A percentile compares a stretch with the other conserved stretches of the same genome.
phyloP scores from a whole-genome alignment of 768 basidiomycete species.

The Panellus pusillus region DNA sequence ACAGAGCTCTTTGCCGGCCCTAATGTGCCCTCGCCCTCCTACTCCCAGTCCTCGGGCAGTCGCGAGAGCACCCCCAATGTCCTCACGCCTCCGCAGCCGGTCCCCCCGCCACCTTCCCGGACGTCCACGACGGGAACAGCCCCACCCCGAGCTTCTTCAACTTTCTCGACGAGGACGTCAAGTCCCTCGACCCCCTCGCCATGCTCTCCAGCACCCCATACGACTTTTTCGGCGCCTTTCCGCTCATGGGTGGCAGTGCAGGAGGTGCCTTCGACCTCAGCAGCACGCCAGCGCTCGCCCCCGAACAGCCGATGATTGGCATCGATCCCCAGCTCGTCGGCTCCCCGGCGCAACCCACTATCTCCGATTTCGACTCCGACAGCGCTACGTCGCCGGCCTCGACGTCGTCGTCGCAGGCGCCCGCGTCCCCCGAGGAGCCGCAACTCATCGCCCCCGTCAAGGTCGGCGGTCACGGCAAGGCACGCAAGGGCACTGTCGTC shows the following conservation, averaged over 20 bases:
- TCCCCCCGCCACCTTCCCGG: constrained; percentile 38
- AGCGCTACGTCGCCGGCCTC: constrained; percentile 29
- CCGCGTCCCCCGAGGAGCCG: constrained; percentile 20
- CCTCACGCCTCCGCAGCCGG: constrained; percentile 47
- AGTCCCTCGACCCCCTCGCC: constrained; percentile 30
- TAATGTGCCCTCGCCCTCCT: constrained; percentile 22
- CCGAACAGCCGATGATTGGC: constrained; percentile 24
- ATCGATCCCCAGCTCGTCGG: constrained; percentile 81
- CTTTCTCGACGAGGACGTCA: constrained; percentile 48
- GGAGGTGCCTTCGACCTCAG: constrained; percentile 25
- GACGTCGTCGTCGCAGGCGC: constrained; percentile 29
- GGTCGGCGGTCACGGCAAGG: constrained; percentile 59
- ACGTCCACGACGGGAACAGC: constrained; percentile 30
- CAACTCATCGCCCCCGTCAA: constrained; percentile 50
- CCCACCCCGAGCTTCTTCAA: constrained; percentile 39
- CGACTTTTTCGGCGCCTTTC: constrained; percentile 42
- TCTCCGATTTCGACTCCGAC: constrained; percentile 35
- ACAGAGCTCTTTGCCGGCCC: constrained; percentile 48
- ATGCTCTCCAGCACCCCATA: constrained; percentile 30
- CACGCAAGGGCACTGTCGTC: constrained; percentile 66
- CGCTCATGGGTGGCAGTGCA: constrained; percentile 24
- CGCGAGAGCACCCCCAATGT: constrained; percentile 46
- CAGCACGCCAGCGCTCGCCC: constrained; percentile 27
- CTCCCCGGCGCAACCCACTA: constrained; percentile 46
- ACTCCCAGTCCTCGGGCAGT: constrained; percentile 40